phyloP scores from a whole-genome alignment of 768 basidiomycete species.

The Amanita brunnescens region DNA sequence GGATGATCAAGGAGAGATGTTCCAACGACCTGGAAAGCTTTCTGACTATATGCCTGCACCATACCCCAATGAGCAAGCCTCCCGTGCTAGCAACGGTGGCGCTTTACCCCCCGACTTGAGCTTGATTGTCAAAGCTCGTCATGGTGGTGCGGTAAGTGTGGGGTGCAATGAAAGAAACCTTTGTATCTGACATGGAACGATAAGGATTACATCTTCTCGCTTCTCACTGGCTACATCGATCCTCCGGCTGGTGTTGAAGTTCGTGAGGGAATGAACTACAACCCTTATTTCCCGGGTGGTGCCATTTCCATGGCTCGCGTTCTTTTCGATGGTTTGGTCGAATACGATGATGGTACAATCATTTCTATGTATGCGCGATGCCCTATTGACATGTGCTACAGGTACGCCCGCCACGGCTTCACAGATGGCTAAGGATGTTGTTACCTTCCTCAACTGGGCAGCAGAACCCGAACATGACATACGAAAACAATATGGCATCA shows the following conservation, averaged over 20 bases:
- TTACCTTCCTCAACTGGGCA: slow-evolving; percentile 93
- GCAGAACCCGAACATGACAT: slow-evolving; percentile 98
- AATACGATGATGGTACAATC: slow-evolving; percentile 83
- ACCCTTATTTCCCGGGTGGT: slow-evolving; percentile 98
- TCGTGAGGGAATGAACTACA: slow-evolving; percentile 98
- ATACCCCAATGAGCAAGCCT: slow-evolving; percentile 97
- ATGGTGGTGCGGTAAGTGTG: slow-evolving; percentile 84
- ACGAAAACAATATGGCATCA: slow-evolving; percentile 93
- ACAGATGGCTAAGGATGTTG: slow-evolving; percentile 99
- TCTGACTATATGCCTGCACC: slow-evolving; percentile 93
- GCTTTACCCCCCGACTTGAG: slow-evolving; percentile 96
- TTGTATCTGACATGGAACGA: neutral
- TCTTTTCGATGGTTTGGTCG: slow-evolving; percentile 91
- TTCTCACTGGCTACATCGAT: slow-evolving; percentile 95
- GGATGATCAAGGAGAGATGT: slow-evolving; percentile 93
- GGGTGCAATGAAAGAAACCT: neutral
- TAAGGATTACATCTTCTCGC: slow-evolving; percentile 94
- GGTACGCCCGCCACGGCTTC: slow-evolving; percentile 94
- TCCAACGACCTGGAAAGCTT: slow-evolving; percentile 96
- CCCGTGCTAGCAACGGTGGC: slow-evolving; percentile 88
- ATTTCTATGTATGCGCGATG: neutral
- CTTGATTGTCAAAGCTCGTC: slow-evolving; percentile 96
- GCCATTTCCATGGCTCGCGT: slow-evolving; percentile 98
- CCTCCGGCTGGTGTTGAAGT: slow-evolving; percentile 92
- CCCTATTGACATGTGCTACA: slow-evolving; percentile 19